A percentile compares a stretch with the other conserved stretches of the same genome.
These are phyloP conservation scores for Moricandia arvensis DNA, from an alignment of 345 rosid genomes.

Conservation along the genomic window DNA sequence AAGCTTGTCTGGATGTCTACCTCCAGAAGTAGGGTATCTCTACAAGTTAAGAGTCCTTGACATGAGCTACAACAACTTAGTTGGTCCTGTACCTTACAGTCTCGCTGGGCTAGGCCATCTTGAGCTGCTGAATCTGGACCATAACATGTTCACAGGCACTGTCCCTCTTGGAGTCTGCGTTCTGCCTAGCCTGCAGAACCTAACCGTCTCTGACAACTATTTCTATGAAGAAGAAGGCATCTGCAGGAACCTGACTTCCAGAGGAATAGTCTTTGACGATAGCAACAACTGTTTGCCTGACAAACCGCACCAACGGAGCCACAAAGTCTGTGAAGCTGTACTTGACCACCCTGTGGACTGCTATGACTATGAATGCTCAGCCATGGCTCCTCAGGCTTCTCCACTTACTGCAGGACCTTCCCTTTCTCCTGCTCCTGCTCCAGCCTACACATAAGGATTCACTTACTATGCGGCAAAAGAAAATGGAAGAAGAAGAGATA, in stretches of 20 bases:
- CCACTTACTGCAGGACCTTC: constrained; percentile 49
- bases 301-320: constrained; percentile 67
- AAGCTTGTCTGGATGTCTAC: constrained; percentile 76
- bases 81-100: constrained; percentile 88
- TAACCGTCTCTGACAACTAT: constrained; percentile 72
- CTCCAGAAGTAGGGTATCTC: constrained; percentile 79
- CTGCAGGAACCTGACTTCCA: constrained; percentile 64
- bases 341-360: constrained; percentile 77
- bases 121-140: constrained; percentile 65
- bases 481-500: constrained; percentile 14
- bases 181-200: constrained; percentile 61
- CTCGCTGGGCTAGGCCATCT: constrained; percentile 68
- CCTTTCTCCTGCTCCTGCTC: constrained; percentile 50
- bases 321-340: constrained; percentile 53
- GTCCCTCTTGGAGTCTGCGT: constrained; percentile 67
- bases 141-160: constrained; percentile 69
- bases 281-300: constrained; percentile 72
- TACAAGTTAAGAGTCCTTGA: constrained; percentile 74
- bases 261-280: constrained; percentile 59
- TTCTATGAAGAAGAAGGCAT: constrained; percentile 79
- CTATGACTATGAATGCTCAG: constrained; percentile 47
- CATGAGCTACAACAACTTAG: constrained; percentile 66
- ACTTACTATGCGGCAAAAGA: background rate
- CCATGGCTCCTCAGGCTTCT: constrained; percentile 51
- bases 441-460: constrained; percentile 19